Percentiles rank a stretch among this genome's conserved stretches.
phyloP scores from a whole-genome alignment of 2,329 filamentous ascomycete species.

The Neonectria faginata region DNA sequence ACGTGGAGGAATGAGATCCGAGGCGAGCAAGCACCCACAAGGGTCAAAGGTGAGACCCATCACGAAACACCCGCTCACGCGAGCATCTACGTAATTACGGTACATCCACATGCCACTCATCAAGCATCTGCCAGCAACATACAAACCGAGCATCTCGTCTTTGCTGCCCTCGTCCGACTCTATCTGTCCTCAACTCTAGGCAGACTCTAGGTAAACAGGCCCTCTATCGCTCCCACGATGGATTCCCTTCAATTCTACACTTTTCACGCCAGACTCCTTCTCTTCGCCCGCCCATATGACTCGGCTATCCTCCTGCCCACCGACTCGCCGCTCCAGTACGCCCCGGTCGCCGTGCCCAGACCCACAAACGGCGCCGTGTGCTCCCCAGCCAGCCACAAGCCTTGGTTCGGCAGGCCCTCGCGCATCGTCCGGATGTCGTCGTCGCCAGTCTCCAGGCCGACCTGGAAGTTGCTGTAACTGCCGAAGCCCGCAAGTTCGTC shows the following conservation, averaged over 20 bases:
- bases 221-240: conserved; percentile 3
- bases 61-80: conserved; percentile 34
- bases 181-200: conserved; percentile 13
- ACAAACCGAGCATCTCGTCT: conserved; percentile 8
- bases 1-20: neutral
- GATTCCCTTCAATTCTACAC: conserved; percentile 14
- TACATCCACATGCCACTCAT: conserved; percentile 13
- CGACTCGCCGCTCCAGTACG: conserved; percentile 90
- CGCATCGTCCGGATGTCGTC: conserved; percentile 76
- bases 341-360: conserved; percentile 88
- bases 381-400: conserved; percentile 89
- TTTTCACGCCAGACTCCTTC: conserved; percentile 23
- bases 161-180: conserved; percentile 11
- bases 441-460: conserved; percentile 77
- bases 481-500: conserved; percentile 86
- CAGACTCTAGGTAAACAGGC: conserved; percentile 3
- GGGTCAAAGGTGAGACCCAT: conserved; percentile 11
- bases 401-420: conserved; percentile 71
- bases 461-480: conserved; percentile 87
- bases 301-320: conserved; percentile 74
- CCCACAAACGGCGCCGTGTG: conserved; percentile 92
- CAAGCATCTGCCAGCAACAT: conserved; percentile 1
- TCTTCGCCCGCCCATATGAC: conserved; percentile 58
- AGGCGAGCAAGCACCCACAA: conserved; percentile 16
- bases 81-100: conserved; percentile 17